Conservation (phyloP, 2,329 filamentous ascomycete species). For the Fusarium musae region DNA sequence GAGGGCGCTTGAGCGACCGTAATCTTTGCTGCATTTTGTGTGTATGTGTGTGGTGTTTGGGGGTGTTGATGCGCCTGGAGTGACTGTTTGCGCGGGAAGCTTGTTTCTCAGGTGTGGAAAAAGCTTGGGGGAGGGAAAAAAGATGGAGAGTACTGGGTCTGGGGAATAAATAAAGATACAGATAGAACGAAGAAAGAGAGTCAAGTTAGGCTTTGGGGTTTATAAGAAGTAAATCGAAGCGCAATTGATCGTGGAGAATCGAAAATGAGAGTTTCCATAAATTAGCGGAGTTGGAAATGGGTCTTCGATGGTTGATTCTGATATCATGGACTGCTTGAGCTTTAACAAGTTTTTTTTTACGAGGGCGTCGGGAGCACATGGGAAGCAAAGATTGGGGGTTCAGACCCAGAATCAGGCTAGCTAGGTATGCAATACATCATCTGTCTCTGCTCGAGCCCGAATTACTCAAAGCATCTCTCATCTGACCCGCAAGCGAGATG, state of each 20-base stretch:
- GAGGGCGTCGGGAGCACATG: neutral
- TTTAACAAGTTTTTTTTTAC: conserved; percentile 14
- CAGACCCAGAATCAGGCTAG: conserved; percentile 17
- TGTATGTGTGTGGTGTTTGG: conserved; percentile 13
- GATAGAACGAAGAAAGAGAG: conserved; percentile 5
- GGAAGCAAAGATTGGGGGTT: conserved; percentile 13
- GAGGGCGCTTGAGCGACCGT: conserved; percentile 49
- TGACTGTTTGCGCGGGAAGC: neutral
- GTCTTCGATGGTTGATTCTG: conserved; percentile 9
- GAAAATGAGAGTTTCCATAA: conserved; percentile 22
- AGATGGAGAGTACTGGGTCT: conserved; percentile 22
- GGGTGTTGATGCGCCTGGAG: neutral
- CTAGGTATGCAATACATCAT: conserved; percentile 6
- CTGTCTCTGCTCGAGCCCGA: neutral
- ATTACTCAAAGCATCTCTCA: neutral
- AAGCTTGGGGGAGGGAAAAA: conserved; percentile 2
- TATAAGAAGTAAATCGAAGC: conserved; percentile 17
- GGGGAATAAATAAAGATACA: conserved; percentile 1
- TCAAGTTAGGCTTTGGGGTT: conserved; percentile 6
- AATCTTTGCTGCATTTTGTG: conserved; percentile 51
- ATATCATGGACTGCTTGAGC: conserved; percentile 21
- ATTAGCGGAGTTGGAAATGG: conserved; percentile 28
- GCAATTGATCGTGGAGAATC: conserved; percentile 19
- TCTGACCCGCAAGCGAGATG: conserved; percentile 20
- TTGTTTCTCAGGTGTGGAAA: neutral